Base-by-base conservation (phyloP, 1,139 yeast species). In the Hansenula lynferdii region DNA sequence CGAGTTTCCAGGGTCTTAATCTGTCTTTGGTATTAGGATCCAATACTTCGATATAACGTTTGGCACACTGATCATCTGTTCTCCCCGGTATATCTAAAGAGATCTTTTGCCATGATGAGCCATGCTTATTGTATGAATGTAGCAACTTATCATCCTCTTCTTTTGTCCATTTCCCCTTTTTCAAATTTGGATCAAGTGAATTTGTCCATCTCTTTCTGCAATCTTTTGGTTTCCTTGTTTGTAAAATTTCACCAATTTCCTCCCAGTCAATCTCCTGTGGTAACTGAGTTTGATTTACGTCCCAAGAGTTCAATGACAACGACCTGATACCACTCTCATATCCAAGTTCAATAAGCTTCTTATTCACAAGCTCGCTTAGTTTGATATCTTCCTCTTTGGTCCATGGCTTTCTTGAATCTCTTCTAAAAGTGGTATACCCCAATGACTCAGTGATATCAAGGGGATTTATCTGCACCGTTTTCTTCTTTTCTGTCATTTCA, bases 61-160 rank as follows among this genome's bases (percentile, higher is more conserved):
- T 90, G 3, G 96, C 87, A 64, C 97, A 90, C 62, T 90, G 97
- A 59, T 89, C 97, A 56, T 89, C 96, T 1, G 96, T 90, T 53
- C 97, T 69, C 4, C 96, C 95, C 2, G 77, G 74, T 11, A 89
- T 84, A 38, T 75, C 80, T 37, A 70, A 64, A 0, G 96, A 80
- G 8, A 90, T 90, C 49, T 81, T 80, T 45, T 85, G 85, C 97
- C 97, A 90, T 29, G 80, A 74, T 0, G 96, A 73, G 0, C 97
- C 97, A 58, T 74, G 72, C 45, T 70, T 73, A 35, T 73, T 66
- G 56, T 74, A 84, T 1, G 95, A 90, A 35, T 69, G 68, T 18
- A 82, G 57, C 34, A 90, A 65, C 32, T 68, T 64, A 24, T 72
- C 72, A 61, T 90, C 97, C 59, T 90, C 97, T 37, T 75, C 84